Evolutionary conservation across 164 flowering plant genomes (phyloP), one percentile per base, ranked within the genome.

Genomic region (Annona squamosa): DNA sequence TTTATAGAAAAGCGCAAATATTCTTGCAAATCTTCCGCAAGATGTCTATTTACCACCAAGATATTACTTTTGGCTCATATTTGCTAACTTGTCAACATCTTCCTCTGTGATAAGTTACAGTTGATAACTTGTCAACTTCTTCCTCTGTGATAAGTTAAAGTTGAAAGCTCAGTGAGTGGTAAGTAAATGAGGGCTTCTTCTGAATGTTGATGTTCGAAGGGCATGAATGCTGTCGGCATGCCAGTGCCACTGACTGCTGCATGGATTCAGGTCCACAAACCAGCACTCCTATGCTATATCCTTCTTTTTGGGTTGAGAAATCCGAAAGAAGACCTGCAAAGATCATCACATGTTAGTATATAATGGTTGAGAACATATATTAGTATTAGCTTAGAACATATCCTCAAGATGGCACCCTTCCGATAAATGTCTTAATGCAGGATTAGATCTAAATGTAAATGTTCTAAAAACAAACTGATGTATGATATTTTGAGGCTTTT

Each of bases 231-330:
- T 59, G 76, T 79, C 71, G 72, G 84, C 90, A 89, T 4, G 74
- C 45, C 48, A 61, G 72, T 48, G 94, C 98, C 26, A 91, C 89
- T 2, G 93, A 80, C 63, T 86, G 85, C 67, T 89, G 91, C 95
- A 93, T 85, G 1, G 87, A 66, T 69, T 86, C 89, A 2, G 98
- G 94, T 73, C 98, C 98, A 76, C 96, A 86, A 42, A 89, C 93
- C 44, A 93, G 67, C 5, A 91, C 94, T 75, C 96, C 97, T 37
- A 88, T 72, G 56, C 80, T 63, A 1, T 81, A 75, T 47, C 86
- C 87, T 4, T 84, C 84, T 19, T 68, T 70, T 78, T 89, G 88
- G 16, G 62, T 76, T 44, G 75, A 16, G 63, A 86, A 80, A 48
- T 84, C 72, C 3, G 83, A 65, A 71, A 89, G 79, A 63, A 89